Conservation (phyloP, 2,329 filamentous ascomycete genomes). For the Fusarium bactridioides region DNA sequence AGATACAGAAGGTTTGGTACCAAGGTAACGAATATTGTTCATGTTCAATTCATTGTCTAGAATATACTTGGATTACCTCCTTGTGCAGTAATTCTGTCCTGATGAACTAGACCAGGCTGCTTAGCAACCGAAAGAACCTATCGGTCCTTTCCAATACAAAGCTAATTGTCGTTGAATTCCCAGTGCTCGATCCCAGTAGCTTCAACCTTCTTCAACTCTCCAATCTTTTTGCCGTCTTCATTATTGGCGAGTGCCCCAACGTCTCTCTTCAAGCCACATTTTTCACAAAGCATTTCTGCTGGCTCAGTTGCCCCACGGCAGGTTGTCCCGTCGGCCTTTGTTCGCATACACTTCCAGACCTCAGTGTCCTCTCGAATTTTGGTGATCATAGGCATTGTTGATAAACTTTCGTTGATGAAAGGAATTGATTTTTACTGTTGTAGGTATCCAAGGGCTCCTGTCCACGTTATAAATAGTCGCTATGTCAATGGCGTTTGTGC, state of each 20-base stretch:
- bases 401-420: accelerated
- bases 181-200: not conserved
- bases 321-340: not conserved
- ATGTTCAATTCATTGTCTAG: not conserved
- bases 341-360: not conserved
- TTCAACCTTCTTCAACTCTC: not conserved
- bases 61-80: no score
- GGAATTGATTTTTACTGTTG: accelerated
- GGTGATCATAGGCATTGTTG: not conserved
- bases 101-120: accelerated
- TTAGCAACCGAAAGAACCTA: accelerated
- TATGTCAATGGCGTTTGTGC: accelerated
- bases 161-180: not conserved
- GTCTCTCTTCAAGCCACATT: not conserved
- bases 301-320: not conserved
- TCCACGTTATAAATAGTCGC: no score
- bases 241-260: not conserved
- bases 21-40: accelerated
- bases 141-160: accelerated
- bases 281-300: not conserved
- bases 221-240: not conserved
- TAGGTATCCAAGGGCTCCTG: accelerated
- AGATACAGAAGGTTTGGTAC: accelerated
- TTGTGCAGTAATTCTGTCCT: no score
- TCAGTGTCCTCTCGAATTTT: not conserved